Evolutionary conservation across 2,329 filamentous ascomycete species (phyloP).

Genomic region (Falciphora oryzae): DNA sequence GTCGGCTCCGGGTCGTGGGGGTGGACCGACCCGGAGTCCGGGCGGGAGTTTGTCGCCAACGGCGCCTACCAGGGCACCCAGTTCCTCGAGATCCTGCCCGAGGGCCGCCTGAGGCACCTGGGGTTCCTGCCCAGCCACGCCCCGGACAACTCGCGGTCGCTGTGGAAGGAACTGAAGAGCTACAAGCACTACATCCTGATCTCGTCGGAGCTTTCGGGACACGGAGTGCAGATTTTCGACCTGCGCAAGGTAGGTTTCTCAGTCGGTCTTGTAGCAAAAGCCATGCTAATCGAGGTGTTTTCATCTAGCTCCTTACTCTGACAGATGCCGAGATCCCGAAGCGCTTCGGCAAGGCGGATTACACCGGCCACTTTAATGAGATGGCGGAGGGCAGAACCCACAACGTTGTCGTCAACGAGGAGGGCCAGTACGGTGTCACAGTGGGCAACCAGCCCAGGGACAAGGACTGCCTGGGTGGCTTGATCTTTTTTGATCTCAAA

Average conservation of each 20-base stretch:
- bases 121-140: conserved; percentile 3
- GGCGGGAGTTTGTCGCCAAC: conserved; percentile 43
- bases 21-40: conserved; percentile 42
- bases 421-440: conserved; percentile 36
- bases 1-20: conserved; percentile 22
- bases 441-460: conserved; percentile 33
- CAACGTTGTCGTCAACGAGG: conserved; percentile 5
- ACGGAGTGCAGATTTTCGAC: conserved; percentile 59
- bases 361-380: neutral
- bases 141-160: conserved; percentile 37
- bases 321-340: conserved; percentile 29
- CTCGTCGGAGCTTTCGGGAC: conserved; percentile 36
- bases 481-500: conserved; percentile 54
- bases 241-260: conserved; percentile 44
- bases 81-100: conserved; percentile 8
- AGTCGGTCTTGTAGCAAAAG: no score
- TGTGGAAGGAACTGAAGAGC: conserved; percentile 11
- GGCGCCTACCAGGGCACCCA: conserved; percentile 3
- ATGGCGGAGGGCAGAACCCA: neutral
- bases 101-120: conserved; percentile 2
- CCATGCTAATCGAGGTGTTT: no score
- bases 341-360: neutral
- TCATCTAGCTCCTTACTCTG: conserved; percentile 34
- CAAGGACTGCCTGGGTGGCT: conserved; percentile 12
- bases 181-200: conserved; percentile 30